phyloP scores from a whole-genome alignment of 805 yeast species.

The Ogataea glucozyma region DNA sequence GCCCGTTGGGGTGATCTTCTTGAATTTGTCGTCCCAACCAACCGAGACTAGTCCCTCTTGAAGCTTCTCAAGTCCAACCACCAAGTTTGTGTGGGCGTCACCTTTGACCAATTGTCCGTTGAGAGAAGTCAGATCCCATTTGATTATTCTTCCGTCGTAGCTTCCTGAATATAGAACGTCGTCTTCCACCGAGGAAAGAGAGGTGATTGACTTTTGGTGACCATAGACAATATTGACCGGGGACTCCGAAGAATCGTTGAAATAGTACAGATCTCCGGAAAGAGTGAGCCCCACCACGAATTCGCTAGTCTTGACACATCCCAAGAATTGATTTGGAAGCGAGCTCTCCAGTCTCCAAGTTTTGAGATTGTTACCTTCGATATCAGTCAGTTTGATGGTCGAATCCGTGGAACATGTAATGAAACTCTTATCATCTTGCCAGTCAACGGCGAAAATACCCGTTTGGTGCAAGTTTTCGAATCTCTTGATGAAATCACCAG shows the following conservation, averaged over 20 bases:
- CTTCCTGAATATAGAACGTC: constrained; percentile 58
- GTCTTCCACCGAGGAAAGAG: constrained; percentile 40
- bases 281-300: constrained; percentile 65
- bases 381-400: constrained; percentile 65
- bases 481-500: constrained; percentile 69
- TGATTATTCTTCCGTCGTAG: constrained; percentile 72
- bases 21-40: constrained; percentile 88
- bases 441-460: constrained; percentile 76
- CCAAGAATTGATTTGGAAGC: constrained; percentile 73
- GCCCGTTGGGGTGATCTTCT: constrained; percentile 35
- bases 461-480: constrained; percentile 62
- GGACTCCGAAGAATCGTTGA: constrained; percentile 40
- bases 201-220: constrained; percentile 81
- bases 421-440: constrained; percentile 63
- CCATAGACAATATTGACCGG: constrained; percentile 56
- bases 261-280: constrained; percentile 70
- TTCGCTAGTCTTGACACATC: constrained; percentile 66
- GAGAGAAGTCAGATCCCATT: constrained; percentile 52
- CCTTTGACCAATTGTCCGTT: constrained; percentile 40
- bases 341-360: constrained; percentile 52
- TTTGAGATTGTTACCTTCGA: constrained; percentile 44
- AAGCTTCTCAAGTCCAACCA: constrained; percentile 49
- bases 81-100: constrained; percentile 61
- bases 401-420: constrained; percentile 86
- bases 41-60: constrained; percentile 36